phyloP scores from a whole-genome alignment of 108 stramenopile species.

The Nitzschia sp. region DNA sequence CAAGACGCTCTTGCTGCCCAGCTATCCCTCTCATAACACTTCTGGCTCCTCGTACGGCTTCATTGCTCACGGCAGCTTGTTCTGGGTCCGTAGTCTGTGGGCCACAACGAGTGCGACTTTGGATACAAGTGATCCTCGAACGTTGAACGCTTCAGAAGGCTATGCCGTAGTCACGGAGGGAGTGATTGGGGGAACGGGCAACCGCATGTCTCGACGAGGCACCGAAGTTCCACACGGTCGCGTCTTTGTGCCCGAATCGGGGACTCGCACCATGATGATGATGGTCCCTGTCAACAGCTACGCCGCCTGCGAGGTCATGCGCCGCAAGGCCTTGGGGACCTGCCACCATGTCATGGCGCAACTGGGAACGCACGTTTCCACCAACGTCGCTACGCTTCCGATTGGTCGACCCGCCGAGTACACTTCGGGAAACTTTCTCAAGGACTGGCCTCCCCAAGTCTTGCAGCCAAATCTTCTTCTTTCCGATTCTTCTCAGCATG shows the following conservation, averaged over 20 bases:
- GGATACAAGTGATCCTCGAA: not conserved
- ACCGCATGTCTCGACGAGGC: constrained; percentile 36
- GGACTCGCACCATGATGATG: not conserved
- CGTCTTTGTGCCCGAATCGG: constrained; percentile 38
- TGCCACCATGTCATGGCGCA: constrained; percentile 19
- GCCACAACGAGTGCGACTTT: constrained; percentile 7
- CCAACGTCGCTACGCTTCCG: constrained; percentile 10
- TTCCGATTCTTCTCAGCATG: not conserved
- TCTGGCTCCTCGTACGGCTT: constrained; percentile 34
- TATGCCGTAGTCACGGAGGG: constrained; percentile 37
- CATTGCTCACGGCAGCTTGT: constrained; percentile 24
- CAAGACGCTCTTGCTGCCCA: constrained; percentile 28
- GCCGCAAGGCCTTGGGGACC: constrained; percentile 14
- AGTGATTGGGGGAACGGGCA: constrained; percentile 49
- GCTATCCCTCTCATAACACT: constrained; percentile 21
- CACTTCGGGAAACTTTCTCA: constrained; percentile 25
- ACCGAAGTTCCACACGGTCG: constrained; percentile 31
- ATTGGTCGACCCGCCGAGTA: constrained; percentile 30
- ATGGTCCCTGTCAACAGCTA: not conserved
- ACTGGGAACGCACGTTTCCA: not conserved
- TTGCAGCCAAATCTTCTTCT: constrained; percentile 3
- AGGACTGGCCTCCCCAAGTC: constrained; percentile 34
- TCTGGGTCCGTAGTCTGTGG: constrained; percentile 36
- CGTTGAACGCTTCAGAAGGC: not conserved
- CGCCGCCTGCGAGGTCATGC: not conserved